A percentile compares a stretch with the other conserved stretches of the same genome.
Conservation (phyloP, 2,329 filamentous ascomycete genomes). For the Neodidymelliopsis sp. region DNA sequence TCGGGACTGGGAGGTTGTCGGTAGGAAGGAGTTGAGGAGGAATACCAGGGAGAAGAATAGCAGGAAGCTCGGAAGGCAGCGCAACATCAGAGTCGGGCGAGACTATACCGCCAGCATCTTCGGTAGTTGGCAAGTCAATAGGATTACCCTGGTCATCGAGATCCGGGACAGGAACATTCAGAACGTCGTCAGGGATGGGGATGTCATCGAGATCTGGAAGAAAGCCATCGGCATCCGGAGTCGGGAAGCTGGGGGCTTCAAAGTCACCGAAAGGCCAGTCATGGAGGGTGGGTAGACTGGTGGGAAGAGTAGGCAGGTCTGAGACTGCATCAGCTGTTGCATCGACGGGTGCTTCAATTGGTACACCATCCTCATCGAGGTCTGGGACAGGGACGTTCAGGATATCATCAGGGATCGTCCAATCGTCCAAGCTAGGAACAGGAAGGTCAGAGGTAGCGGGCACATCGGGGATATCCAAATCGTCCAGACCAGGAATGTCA, state of each 20-base stretch:
- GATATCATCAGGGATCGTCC: constrained; percentile 8
- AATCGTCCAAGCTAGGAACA: not conserved
- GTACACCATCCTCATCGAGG: constrained; percentile 4
- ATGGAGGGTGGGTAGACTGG: not conserved
- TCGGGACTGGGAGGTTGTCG: not conserved
- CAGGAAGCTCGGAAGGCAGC: not conserved
- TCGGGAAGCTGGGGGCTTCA: not conserved
- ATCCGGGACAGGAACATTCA: constrained; percentile 1
- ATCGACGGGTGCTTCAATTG: not conserved
- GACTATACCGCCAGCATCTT: too few species aligned
- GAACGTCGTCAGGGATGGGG: not conserved
- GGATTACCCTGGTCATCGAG: not conserved
- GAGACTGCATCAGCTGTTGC: not conserved
- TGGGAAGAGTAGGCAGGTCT: too few species aligned
- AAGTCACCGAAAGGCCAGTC: constrained; percentile 10
- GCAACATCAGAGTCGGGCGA: too few species aligned
- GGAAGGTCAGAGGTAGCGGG: constrained; percentile 2
- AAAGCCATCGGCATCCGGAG: constrained; percentile 1
- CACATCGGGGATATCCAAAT: constrained; percentile 9
- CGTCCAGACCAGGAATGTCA: constrained; percentile 9
- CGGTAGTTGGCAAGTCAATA: not conserved
- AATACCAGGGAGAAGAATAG: not conserved
- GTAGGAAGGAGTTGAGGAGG: not conserved
- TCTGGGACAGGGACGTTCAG: constrained; percentile 12
- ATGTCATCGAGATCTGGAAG: constrained; percentile 7